phyloP scores from a whole-genome alignment of 345 rosid species.

The Aethionema arabicum region DNA sequence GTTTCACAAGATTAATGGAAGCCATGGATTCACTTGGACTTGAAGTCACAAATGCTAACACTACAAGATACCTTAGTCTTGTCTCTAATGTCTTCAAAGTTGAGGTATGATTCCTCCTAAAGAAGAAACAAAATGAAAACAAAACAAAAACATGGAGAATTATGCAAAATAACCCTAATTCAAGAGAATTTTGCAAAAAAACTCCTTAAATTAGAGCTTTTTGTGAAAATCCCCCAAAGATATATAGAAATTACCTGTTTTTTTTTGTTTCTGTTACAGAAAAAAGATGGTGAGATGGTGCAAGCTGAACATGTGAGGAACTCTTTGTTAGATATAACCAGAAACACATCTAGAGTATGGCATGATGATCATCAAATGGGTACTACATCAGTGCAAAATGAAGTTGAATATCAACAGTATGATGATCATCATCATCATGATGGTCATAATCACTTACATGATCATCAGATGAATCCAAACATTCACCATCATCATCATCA shows the following conservation, averaged over 20 bases:
- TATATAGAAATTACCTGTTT: constrained; percentile 7
- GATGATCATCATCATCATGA: constrained; percentile 40
- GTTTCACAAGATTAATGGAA: constrained; percentile 79
- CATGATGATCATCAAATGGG: constrained; percentile 45
- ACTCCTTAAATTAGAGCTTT: too few species aligned
- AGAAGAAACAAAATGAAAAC: constrained; percentile 9
- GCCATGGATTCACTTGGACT: constrained; percentile 81
- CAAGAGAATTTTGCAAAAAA: too few species aligned
- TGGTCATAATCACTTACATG: constrained; percentile 40
- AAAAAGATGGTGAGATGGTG: constrained; percentile 66
- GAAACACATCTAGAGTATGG: constrained; percentile 58
- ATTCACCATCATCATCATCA: constrained; percentile 43
- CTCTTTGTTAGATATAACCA: constrained; percentile 68
- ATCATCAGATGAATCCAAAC: constrained; percentile 38
- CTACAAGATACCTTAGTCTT: constrained; percentile 68
- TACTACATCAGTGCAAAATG: constrained; percentile 41
- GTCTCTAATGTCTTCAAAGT: constrained; percentile 89
- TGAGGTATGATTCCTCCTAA: constrained; percentile 50
- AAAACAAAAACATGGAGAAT: neutral
- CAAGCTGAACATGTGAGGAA: constrained; percentile 81
- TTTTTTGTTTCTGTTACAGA: constrained; percentile 42
- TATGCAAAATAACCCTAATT: too few species aligned
- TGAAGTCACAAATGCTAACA: constrained; percentile 81
- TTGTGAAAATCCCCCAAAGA: too few species aligned
- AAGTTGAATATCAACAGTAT: constrained; percentile 41